Conservation (phyloP, 2,329 filamentous ascomycete species). For the Rhynchosporium graminicola region DNA sequence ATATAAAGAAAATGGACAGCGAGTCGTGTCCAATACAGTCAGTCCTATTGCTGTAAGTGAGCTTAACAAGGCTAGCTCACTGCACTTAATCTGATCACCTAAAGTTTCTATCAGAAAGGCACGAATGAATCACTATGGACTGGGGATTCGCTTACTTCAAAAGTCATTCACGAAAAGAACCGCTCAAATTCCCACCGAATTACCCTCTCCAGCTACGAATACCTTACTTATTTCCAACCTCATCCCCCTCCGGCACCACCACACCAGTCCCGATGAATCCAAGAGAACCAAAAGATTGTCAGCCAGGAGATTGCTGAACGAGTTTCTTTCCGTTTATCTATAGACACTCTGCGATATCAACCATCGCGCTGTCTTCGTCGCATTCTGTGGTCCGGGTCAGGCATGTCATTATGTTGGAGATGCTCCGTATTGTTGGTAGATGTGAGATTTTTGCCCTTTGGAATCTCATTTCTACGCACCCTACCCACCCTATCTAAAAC, state of each 20-base stretch:
- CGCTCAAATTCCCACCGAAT: too few species aligned
- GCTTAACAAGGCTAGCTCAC: too few species aligned
- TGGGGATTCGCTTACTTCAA: too few species aligned
- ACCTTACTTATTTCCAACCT: neutral
- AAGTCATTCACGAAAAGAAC: too few species aligned
- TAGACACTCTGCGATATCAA: conserved; percentile 1
- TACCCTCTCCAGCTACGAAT: too few species aligned
- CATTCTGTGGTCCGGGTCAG: neutral
- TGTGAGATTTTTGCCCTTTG: neutral
- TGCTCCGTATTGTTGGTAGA: neutral
- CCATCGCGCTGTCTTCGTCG: neutral
- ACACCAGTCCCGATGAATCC: neutral
- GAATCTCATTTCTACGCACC: neutral
- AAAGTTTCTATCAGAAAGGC: too few species aligned
- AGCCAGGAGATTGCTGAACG: too few species aligned
- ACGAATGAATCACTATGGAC: too few species aligned
- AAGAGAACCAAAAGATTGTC: neutral
- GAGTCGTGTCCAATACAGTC: too few species aligned
- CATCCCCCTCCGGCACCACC: neutral
- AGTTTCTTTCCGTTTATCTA: neutral
- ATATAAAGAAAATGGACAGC: too few species aligned
- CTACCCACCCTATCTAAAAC: neutral
- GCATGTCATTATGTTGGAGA: neutral
- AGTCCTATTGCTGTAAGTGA: too few species aligned
- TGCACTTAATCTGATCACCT: too few species aligned